A percentile compares a stretch with the other conserved stretches of the same genome.
Evolutionary conservation across 179 eudicot genomes (phyloP).

Genomic region (Silene coronaria): DNA sequence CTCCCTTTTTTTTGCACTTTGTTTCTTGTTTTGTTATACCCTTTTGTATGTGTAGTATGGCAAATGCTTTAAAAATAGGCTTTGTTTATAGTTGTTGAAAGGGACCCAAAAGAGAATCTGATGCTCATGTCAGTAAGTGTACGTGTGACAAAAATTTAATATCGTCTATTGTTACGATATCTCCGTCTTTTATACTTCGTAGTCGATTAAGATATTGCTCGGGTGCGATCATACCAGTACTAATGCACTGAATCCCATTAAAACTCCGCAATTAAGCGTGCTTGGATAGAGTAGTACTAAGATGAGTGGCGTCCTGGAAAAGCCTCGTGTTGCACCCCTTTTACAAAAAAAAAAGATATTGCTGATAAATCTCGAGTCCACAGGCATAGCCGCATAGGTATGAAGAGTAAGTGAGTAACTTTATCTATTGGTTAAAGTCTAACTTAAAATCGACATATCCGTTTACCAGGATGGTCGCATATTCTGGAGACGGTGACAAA

Average conservation of each 20-base stretch:
- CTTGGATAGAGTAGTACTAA: slow-evolving; percentile 41
- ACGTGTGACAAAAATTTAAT: slow-evolving; percentile 1
- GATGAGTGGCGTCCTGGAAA: slow-evolving; percentile 41
- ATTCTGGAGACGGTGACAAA: too few species aligned
- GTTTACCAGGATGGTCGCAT: too few species aligned
- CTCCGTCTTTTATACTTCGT: background rate
- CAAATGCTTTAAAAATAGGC: background rate
- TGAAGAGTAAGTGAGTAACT: too few species aligned
- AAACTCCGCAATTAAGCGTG: too few species aligned
- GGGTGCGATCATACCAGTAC: too few species aligned
- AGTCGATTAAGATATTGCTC: background rate
- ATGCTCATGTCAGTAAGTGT: background rate
- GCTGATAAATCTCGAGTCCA: background rate
- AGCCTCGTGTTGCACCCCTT: slow-evolving; percentile 35
- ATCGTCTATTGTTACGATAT: background rate
- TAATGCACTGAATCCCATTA: too few species aligned
- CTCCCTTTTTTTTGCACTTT: background rate
- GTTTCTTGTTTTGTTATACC: background rate
- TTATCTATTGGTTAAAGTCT: too few species aligned
- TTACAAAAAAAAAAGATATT: too few species aligned
- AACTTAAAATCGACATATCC: too few species aligned
- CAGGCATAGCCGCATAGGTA: too few species aligned
- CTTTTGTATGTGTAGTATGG: background rate
- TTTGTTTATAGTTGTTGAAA: slow-evolving; percentile 1
- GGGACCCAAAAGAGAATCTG: background rate